Evolutionary conservation across 805 yeast species (phyloP).

Genomic region (Debaryomyces castellii): DNA sequence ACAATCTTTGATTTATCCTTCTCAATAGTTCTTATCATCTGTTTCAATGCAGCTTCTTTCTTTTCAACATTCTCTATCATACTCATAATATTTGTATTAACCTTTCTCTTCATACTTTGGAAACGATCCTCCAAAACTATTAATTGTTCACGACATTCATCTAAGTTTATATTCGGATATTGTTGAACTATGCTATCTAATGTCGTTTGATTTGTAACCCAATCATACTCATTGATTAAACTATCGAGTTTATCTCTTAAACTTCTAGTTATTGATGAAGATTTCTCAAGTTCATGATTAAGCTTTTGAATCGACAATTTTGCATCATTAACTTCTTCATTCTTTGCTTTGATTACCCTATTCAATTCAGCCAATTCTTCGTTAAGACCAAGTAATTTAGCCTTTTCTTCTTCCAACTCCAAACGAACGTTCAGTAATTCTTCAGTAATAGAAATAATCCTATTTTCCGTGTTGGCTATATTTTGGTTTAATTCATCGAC

Average conservation of each 20-base stretch:
- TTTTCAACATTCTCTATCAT: conserved; percentile 91
- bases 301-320: conserved; percentile 55
- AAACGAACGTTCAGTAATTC: conserved; percentile 19
- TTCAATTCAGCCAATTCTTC: conserved; percentile 72
- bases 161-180: conserved; percentile 61
- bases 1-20: conserved; percentile 87
- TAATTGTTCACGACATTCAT: conserved; percentile 59
- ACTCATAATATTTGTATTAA: conserved; percentile 82
- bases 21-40: conserved; percentile 83
- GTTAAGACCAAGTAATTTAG: conserved; percentile 63
- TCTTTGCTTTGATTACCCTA: conserved; percentile 41
- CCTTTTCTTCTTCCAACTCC: conserved; percentile 53
- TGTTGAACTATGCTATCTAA: conserved; percentile 57
- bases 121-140: conserved; percentile 56
- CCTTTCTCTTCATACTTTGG: conserved; percentile 73
- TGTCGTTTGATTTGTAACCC: conserved; percentile 69
- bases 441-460: conserved; percentile 22
- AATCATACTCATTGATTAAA: conserved; percentile 57
- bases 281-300: conserved; percentile 54
- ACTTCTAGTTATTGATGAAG: conserved; percentile 33
- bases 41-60: conserved; percentile 72
- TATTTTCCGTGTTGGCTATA: conserved; percentile 15
- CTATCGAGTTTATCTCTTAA: conserved; percentile 41
- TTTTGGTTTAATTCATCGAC: conserved; percentile 27
- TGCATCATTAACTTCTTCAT: conserved; percentile 44